Evolutionary conservation across 768 basidiomycete species (phyloP).

Genomic region (Suillus plorans): DNA sequence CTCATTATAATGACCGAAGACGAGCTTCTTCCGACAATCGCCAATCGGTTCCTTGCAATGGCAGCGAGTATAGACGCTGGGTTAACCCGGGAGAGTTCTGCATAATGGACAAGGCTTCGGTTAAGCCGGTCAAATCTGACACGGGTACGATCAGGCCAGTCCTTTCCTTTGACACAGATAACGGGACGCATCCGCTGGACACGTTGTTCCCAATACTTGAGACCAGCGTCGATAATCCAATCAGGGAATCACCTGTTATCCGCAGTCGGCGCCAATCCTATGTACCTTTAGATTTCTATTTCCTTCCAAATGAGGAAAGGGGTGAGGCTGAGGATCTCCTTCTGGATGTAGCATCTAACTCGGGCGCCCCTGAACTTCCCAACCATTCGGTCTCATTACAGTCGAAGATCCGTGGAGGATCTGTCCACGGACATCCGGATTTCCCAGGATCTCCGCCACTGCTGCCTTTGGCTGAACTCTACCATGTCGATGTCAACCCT

Average conservation of each 20-base stretch:
- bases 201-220: slow-evolving; percentile 24
- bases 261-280: slow-evolving; percentile 16
- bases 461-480: slow-evolving; percentile 6
- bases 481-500: background rate
- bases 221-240: slow-evolving; percentile 6
- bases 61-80: slow-evolving; percentile 9
- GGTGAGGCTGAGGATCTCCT: slow-evolving; percentile 12
- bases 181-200: slow-evolving; percentile 15
- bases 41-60: slow-evolving; percentile 7
- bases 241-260: slow-evolving; percentile 29
- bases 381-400: slow-evolving; percentile 4
- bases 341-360: slow-evolving; percentile 7
- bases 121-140: slow-evolving; percentile 3
- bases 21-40: slow-evolving; percentile 5
- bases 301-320: slow-evolving; percentile 11
- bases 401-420: slow-evolving; percentile 6
- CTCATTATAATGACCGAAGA: slow-evolving; percentile 7
- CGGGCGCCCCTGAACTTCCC: slow-evolving; percentile 8
- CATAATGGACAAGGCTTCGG: background rate
- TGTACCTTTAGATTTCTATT: slow-evolving; percentile 10
- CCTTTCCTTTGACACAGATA: background rate
- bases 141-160: slow-evolving; percentile 1
- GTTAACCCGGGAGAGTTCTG: slow-evolving; percentile 3
- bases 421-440: slow-evolving; percentile 26
- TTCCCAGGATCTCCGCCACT: slow-evolving; percentile 23